A percentile compares a stretch with the other conserved stretches of the same genome.
phyloP scores from a whole-genome alignment of 1,139 yeast species.

The Pichia sp. region DNA sequence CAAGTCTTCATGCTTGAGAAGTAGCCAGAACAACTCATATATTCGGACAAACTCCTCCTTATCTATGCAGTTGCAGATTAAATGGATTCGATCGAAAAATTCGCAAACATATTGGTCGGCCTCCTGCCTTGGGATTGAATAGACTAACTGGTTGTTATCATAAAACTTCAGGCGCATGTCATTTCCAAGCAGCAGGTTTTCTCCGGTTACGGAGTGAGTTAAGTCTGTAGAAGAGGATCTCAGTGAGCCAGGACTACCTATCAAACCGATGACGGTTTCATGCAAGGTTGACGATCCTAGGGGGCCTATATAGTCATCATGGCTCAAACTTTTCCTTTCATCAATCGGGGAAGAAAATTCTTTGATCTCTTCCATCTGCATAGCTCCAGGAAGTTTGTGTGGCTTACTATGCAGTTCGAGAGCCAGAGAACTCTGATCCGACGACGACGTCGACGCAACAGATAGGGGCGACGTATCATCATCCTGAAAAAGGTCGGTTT shows the following conservation, averaged over 20 bases:
- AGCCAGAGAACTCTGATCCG: neutral
- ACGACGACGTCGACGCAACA: neutral
- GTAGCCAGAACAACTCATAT: constrained; percentile 3
- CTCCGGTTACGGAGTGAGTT: neutral
- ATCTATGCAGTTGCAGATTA: constrained; percentile 4
- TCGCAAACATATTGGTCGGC: constrained; percentile 2
- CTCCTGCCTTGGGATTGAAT: neutral
- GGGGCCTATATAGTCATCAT: neutral
- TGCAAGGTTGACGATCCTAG: neutral
- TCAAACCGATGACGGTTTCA: constrained; percentile 1
- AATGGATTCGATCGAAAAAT: constrained; percentile 5
- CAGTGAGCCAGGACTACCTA: constrained; percentile 2
- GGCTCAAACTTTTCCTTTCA: neutral
- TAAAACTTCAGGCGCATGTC: neutral
- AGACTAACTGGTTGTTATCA: constrained; percentile 3
- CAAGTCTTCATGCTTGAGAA: constrained; percentile 1
- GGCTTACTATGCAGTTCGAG: neutral
- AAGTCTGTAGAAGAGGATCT: neutral
- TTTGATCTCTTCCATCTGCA: neutral
- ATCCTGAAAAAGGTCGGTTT: neutral
- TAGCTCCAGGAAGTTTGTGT: neutral
- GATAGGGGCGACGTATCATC: neutral
- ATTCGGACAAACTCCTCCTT: constrained; percentile 4
- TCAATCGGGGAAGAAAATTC: neutral
- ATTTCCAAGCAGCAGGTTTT: neutral